Evolutionary conservation across 805 yeast genomes (phyloP), one percentile per base, ranked within the genome.

Genomic region (Suhomyces kilbournensis): DNA sequence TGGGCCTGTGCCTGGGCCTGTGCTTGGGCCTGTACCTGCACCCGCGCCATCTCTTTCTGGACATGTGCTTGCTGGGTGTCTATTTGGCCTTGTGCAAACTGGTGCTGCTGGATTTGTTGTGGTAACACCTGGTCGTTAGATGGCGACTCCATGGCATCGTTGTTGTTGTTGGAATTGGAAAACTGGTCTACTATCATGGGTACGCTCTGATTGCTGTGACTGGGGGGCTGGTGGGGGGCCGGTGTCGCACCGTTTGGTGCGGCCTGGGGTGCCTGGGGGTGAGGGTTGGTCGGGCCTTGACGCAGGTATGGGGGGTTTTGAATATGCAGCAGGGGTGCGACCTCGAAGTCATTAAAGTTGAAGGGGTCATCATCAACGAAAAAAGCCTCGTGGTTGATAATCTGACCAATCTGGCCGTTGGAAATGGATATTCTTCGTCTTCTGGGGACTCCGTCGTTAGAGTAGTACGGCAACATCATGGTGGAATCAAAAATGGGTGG

Each of bases 401-500:
- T 79, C 62, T 88, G 96, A 46, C 91, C 88, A 57, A 88, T 88
- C 63, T 88, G 96, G 61, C 96, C 96, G 68, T 88, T 88, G 9
- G 93, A 86, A 49, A 88, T 88, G 44, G 94, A 87, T 2, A 88
- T 84, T 63, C 96, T 78, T 64, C 94, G 75, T 63, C 86, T 73
- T 45, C 78, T 62, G 19, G 73, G 64, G 6, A 62, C 60, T 1
- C 68, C 67, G n/a, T 71, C 71, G 38, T 62, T 72, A 39, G 67
- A 57, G 22, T 57, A 48, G 52, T 61, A 66, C 19, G 75, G 73
- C 25, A 72, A 53, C 58, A 67, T 62, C 70, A 72, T 71, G 25
- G 76, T 68, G 4, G 76, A 68, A 55, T 77, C 81, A 55, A 75
- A 71, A 28, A 77, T 59, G 14, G 80, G 81, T 1, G 81, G 81